A percentile compares a stretch with the other conserved stretches of the same genome.
Evolutionary conservation across 2,329 filamentous ascomycete genomes (phyloP).

Genomic region (Penicillium thymicola): DNA sequence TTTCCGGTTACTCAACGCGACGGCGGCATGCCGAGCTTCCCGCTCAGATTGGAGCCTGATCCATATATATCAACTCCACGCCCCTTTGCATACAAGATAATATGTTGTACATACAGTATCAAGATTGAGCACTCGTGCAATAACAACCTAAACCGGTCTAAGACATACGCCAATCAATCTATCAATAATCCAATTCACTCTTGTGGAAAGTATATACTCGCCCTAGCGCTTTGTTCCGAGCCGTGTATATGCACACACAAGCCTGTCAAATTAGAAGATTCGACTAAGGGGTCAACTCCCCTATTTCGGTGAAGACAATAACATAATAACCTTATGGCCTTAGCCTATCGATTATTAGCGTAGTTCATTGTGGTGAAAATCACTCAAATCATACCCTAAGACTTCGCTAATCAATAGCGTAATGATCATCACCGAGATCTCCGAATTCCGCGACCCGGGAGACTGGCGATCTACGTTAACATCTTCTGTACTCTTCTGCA

Average conservation of each 20-base stretch:
- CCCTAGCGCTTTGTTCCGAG: too few relatives aligned
- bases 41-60: neutral
- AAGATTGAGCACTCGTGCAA: neutral
- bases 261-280: neutral
- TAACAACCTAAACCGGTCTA: neutral
- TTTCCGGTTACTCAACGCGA: neutral
- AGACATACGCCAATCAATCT: too few relatives aligned
- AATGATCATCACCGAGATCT: neutral
- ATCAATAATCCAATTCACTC: neutral
- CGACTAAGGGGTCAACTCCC: neutral
- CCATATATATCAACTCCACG: neutral
- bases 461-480: neutral
- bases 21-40: neutral
- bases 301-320: neutral
- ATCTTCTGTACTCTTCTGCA: neutral
- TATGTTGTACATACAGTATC: neutral
- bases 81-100: too few relatives aligned
- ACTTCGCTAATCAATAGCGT: neutral
- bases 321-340: neutral
- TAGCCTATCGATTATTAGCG: neutral
- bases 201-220: neutral
- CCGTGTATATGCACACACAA: neutral
- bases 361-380: neutral
- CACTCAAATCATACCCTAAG: neutral
- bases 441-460: neutral